These are phyloP conservation scores for Phytomonas sp. DNA, from an alignment of 208 protist genomes.

Conservation along the genomic window DNA sequence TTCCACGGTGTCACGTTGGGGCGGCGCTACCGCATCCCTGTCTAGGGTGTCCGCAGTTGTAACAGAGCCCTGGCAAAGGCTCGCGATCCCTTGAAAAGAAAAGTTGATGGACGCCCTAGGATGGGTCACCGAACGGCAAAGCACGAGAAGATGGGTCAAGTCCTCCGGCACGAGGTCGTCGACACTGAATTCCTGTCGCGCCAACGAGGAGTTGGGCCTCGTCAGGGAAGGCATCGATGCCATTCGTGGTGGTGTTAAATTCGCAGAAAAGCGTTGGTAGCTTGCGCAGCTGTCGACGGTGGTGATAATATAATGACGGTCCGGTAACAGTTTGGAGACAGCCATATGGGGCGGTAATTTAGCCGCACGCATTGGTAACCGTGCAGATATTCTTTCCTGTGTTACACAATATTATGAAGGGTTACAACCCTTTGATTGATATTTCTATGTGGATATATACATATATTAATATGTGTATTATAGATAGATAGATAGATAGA, in stretches of 20 bases:
- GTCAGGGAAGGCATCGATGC: neutral
- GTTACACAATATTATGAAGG: neutral
- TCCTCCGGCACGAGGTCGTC: slow-evolving; percentile 33
- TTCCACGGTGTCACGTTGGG: neutral
- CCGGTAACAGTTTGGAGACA: slow-evolving; percentile 13
- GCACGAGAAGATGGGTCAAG: slow-evolving; percentile 33
- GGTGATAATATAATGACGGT: slow-evolving; percentile 46
- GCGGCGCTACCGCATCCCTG: no score
- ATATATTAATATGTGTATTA: neutral
- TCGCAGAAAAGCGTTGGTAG: slow-evolving; percentile 18
- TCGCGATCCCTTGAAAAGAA: slow-evolving; percentile 46
- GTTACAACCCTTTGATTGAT: neutral
- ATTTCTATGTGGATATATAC: neutral
- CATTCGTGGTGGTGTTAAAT: neutral
- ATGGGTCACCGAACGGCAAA: slow-evolving; percentile 39
- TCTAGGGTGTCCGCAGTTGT: neutral
- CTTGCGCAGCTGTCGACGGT: slow-evolving; percentile 29
- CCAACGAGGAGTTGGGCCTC: neutral
- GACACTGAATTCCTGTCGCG: slow-evolving; percentile 28
- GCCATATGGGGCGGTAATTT: slow-evolving; percentile 28
- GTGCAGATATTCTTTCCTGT: neutral
- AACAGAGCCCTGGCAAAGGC: neutral
- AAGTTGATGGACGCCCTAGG: slow-evolving; percentile 37
- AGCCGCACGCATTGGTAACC: slow-evolving; percentile 27
- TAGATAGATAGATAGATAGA: neutral